phyloP scores from a whole-genome alignment of 306 rosid genomes.

The Delonix regia region DNA sequence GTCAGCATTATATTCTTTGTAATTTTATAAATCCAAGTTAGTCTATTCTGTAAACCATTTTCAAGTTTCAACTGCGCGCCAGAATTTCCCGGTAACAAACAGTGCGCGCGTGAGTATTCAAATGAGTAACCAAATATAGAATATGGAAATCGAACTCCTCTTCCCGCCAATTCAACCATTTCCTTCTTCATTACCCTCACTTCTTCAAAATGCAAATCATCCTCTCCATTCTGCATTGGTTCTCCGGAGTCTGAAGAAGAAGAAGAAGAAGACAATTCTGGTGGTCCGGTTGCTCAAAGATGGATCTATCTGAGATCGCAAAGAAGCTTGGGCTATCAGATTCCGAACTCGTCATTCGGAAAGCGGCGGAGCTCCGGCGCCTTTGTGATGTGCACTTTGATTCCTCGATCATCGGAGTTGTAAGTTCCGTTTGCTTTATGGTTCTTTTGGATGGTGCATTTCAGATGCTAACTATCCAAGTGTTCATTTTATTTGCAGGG shows the following conservation, averaged over 20 bases:
- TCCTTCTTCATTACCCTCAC: not conserved
- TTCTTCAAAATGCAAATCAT: slow-evolving; percentile 15
- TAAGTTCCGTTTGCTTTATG: slow-evolving; percentile 29
- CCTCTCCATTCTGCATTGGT: not conserved
- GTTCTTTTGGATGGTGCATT: not conserved
- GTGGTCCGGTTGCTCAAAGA: not conserved
- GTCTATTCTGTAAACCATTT: not conserved
- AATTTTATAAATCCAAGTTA: not conserved
- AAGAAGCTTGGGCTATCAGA: slow-evolving; percentile 64
- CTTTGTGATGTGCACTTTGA: slow-evolving; percentile 82
- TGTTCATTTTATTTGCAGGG: slow-evolving; percentile 44
- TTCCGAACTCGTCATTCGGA: slow-evolving; percentile 58
- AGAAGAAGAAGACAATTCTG: not conserved
- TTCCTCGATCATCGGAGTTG: slow-evolving; percentile 79
- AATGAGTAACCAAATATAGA: not conserved
- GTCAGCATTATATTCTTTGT: too few relatives aligned
- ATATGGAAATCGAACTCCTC: not conserved
- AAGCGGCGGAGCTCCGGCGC: slow-evolving; percentile 85
- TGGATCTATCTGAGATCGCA: slow-evolving; percentile 74
- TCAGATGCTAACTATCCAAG: not conserved
- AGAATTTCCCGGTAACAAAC: slow-evolving; percentile 34
- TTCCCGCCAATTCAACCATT: slow-evolving; percentile 43
- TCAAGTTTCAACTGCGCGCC: slow-evolving; percentile 22
- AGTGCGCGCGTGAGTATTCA: slow-evolving; percentile 35
- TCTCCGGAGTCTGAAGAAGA: not conserved